These are phyloP conservation scores for Pseudozyma hubeiensis DNA, from an alignment of 1,284 basidiomycete species.

Conservation along the genomic window DNA sequence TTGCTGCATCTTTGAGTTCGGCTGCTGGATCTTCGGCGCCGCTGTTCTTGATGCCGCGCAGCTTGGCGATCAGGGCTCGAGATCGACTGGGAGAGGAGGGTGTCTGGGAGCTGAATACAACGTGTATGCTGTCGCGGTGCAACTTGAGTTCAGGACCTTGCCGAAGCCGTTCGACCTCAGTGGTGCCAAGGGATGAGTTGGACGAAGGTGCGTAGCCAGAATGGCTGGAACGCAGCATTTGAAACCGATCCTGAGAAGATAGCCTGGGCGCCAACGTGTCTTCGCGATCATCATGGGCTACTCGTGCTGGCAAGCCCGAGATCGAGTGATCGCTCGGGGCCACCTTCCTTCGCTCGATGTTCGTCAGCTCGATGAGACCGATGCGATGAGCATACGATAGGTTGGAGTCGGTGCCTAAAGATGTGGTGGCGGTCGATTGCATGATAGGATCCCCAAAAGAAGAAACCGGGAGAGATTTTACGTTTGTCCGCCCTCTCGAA, in stretches of 20 bases:
- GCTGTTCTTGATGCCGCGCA: constrained; percentile 6
- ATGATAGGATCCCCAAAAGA: neutral
- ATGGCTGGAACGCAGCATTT: constrained; percentile 11
- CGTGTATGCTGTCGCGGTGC: constrained; percentile 1
- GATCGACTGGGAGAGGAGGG: constrained; percentile 1
- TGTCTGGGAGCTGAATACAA: constrained; percentile 8
- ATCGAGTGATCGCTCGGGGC: too few relatives aligned
- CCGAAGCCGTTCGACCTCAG: constrained; percentile 14
- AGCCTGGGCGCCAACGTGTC: neutral
- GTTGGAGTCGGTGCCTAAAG: neutral
- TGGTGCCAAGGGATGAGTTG: constrained; percentile 7
- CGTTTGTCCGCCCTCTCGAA: too few relatives aligned
- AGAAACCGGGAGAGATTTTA: too few relatives aligned
- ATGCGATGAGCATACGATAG: neutral
- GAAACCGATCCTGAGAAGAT: neutral
- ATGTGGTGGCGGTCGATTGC: neutral
- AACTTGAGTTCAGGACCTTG: constrained; percentile 7
- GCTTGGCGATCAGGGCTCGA: constrained; percentile 16
- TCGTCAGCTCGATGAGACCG: neutral
- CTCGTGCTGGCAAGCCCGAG: too few relatives aligned
- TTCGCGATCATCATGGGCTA: neutral
- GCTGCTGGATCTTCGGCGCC: neutral
- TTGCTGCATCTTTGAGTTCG: neutral
- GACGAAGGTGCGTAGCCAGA: constrained; percentile 5
- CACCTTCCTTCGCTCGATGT: too few relatives aligned